Conservation (phyloP, 257 asterid genomes). For the Solanum boliviense region DNA sequence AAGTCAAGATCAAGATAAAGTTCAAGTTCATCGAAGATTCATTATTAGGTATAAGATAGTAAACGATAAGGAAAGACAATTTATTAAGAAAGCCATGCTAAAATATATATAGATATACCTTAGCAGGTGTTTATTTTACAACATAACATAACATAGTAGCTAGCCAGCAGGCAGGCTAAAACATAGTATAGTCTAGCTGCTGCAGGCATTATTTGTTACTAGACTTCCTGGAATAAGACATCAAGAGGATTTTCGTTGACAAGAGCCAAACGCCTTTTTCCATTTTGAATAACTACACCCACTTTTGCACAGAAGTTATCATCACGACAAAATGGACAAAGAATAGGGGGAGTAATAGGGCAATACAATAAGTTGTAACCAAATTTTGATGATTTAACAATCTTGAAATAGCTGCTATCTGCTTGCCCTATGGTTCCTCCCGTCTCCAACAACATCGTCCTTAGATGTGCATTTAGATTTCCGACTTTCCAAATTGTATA, state of each 20-base stretch:
- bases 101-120: no score
- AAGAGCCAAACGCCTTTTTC: background rate
- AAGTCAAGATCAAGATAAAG: no score
- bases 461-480: rapidly evolving
- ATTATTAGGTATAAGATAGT: no score
- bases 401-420: background rate
- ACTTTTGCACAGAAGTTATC: background rate
- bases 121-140: background rate
- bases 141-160: no score
- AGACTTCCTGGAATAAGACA: background rate
- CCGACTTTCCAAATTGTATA: background rate
- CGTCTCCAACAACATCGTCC: background rate
- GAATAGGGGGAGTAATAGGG: rapidly evolving
- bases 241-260: background rate
- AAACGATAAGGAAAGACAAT: background rate
- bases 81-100: background rate
- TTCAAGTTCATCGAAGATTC: no score
- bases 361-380: background rate
- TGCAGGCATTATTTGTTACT: no score
- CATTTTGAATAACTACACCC: background rate
- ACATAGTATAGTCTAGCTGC: background rate
- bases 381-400: background rate
- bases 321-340: no score
- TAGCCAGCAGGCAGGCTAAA: background rate
- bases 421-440: background rate